Percentiles rank a stretch among this genome's conserved stretches.
These are phyloP conservation scores for Xylaria multiplex DNA, from an alignment of 2,329 filamentous ascomycete species.

Conservation along the genomic window DNA sequence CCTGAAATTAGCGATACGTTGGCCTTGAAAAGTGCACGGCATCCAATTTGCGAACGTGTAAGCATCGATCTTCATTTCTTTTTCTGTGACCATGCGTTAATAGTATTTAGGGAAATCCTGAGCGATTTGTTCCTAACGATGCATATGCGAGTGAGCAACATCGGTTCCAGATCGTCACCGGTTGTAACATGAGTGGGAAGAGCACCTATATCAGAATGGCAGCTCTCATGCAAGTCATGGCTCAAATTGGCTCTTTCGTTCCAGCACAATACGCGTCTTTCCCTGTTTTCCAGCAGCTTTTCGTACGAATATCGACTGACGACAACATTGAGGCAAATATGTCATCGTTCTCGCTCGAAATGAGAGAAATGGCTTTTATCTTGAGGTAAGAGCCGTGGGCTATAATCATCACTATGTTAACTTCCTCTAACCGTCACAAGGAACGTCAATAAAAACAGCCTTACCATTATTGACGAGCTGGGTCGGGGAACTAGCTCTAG, in stretches of 20 bases:
- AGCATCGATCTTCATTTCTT: conserved; percentile 6
- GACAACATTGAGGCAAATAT: conserved; percentile 91
- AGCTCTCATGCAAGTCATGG: conserved; percentile 89
- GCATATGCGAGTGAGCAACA: conserved; percentile 83
- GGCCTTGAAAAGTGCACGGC: conserved; percentile 77
- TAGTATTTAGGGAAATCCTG: conserved; percentile 63
- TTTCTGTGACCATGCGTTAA: conserved; percentile 16
- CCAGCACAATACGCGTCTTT: conserved; percentile 86
- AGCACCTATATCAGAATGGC: conserved; percentile 92
- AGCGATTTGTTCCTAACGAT: conserved; percentile 86
- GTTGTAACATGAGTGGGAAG: conserved; percentile 98
- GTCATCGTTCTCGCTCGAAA: conserved; percentile 93
- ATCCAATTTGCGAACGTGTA: conserved; percentile 80
- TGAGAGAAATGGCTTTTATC: conserved; percentile 96
- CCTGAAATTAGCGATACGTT: conserved; percentile 76
- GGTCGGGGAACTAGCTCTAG: conserved; percentile 89
- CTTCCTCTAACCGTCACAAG: conserved; percentile 47
- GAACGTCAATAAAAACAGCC: conserved; percentile 79
- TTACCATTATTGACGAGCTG: conserved; percentile 90
- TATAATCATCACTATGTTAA: not conserved
- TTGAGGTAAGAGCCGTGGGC: conserved; percentile 60
- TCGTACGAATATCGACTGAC: conserved; percentile 86
- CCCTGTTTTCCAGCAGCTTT: conserved; percentile 82
- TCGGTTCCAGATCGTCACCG: conserved; percentile 92
- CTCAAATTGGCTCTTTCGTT: conserved; percentile 90